Conservation (phyloP, 2,329 filamentous ascomycete genomes). For the Chrysoporthe deuterocubensis region DNA sequence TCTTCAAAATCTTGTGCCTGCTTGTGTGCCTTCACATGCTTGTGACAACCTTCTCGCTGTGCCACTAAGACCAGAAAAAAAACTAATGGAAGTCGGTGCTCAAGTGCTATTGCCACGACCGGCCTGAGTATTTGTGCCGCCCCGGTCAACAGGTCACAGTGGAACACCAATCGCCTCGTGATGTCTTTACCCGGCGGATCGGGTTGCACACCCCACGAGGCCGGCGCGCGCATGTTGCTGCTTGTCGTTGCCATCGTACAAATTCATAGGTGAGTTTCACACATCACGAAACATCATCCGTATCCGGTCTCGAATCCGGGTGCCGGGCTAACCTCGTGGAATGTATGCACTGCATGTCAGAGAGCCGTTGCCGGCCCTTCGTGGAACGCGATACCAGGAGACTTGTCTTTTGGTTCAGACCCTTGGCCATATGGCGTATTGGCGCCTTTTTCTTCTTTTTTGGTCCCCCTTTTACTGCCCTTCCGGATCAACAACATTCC, state of each 20-base stretch:
- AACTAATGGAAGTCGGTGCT: not conserved
- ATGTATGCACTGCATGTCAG: not conserved
- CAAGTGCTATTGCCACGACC: not conserved
- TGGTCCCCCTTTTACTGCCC: no score
- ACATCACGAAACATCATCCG: not conserved
- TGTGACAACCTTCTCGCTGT: not conserved
- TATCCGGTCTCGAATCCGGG: not conserved
- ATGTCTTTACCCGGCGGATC: not conserved
- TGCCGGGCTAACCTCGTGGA: not conserved
- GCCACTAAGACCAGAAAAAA: not conserved
- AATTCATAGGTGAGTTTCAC: not conserved
- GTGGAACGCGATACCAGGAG: no score
- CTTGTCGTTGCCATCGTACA: not conserved
- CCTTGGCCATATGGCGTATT: no score
- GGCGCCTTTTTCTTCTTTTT: no score
- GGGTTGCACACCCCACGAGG: no score
- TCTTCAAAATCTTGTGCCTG: not conserved
- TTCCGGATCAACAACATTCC: no score
- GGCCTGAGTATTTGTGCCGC: not conserved
- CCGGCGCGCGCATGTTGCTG: no score
- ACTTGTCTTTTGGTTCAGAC: no score
- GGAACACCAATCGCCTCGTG: not conserved
- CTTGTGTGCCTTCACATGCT: not conserved
- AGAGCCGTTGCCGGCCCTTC: no score
- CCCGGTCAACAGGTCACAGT: not conserved